Conservation (phyloP, 148 eudicot species). For the Salicornia ramosissima region DNA sequence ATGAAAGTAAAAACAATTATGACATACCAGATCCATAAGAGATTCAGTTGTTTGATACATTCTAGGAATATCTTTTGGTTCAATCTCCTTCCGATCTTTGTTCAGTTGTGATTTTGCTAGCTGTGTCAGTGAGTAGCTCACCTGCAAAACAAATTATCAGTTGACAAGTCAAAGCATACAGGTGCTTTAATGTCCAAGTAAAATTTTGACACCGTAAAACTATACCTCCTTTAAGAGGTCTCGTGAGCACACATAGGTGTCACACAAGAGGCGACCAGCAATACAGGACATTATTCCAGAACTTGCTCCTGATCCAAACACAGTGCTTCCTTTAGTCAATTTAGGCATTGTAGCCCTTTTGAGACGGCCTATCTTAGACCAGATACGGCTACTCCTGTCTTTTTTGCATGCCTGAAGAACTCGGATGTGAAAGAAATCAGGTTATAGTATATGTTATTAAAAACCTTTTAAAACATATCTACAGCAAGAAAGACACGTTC, state of each 20-base stretch:
- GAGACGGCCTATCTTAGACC: constrained; percentile 98
- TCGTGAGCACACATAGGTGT: constrained; percentile 85
- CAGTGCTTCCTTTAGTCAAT: constrained; percentile 57
- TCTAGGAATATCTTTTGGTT: constrained; percentile 65
- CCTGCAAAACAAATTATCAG: constrained; percentile 42
- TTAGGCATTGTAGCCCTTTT: constrained; percentile 84
- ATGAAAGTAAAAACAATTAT: not conserved
- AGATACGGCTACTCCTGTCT: constrained; percentile 62
- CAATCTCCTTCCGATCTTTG: constrained; percentile 89
- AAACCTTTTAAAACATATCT: not conserved
- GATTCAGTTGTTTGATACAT: constrained; percentile 73
- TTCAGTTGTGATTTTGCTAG: constrained; percentile 85
- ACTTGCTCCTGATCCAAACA: constrained; percentile 96
- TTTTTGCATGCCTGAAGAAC: constrained; percentile 71
- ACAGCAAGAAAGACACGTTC: not conserved
- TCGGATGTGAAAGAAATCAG: constrained; percentile 10
- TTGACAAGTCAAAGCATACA: constrained; percentile 15
- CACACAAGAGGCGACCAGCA: constrained; percentile 94
- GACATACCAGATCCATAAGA: constrained; percentile 80
- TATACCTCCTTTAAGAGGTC: constrained; percentile 93
- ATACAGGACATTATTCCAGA: constrained; percentile 89
- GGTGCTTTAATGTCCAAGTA: not conserved
- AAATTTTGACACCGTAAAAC: not conserved
- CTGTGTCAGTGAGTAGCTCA: constrained; percentile 92
- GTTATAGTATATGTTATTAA: not conserved